phyloP scores from a whole-genome alignment of 345 rosid genomes.

The Crucihimalaya himalaica region DNA sequence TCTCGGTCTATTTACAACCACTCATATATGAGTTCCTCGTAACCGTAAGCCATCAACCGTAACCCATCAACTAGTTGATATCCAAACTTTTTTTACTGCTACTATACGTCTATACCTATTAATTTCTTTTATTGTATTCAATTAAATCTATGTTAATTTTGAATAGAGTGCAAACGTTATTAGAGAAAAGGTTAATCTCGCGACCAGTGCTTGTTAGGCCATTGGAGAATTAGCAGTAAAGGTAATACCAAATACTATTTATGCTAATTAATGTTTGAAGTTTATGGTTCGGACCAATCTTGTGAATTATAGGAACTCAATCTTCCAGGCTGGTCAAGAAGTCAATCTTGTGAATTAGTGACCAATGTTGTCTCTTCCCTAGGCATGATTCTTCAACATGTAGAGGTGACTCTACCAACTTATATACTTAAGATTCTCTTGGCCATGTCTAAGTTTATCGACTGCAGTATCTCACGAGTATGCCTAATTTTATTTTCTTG shows the following conservation, averaged over 20 bases:
- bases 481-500: not conserved
- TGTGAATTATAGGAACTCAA: slow-evolving; percentile 8
- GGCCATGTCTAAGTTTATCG: slow-evolving; percentile 52
- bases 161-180: not conserved
- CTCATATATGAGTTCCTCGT: slow-evolving; percentile 57
- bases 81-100: slow-evolving; percentile 25
- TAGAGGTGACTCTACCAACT: slow-evolving; percentile 50
- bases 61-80: slow-evolving; percentile 72
- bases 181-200: not conserved
- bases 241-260: slow-evolving; percentile 49
- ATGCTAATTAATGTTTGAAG: not conserved
- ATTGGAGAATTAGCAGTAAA: slow-evolving; percentile 77
- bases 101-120: not conserved
- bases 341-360: slow-evolving; percentile 74
- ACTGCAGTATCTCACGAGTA: slow-evolving; percentile 6
- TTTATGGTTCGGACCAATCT: slow-evolving; percentile 1
- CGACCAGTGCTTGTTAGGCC: slow-evolving; percentile 79
- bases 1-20: slow-evolving; percentile 62
- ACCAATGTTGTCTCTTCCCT: slow-evolving; percentile 65
- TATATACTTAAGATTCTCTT: not conserved
- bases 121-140: not conserved
- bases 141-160: not conserved
- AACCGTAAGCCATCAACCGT: slow-evolving; percentile 68
- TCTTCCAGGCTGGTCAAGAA: slow-evolving; percentile 76
- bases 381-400: slow-evolving; percentile 72